phyloP scores from a whole-genome alignment of 257 asterid species.

The Dorcoceras hygrometricum region DNA sequence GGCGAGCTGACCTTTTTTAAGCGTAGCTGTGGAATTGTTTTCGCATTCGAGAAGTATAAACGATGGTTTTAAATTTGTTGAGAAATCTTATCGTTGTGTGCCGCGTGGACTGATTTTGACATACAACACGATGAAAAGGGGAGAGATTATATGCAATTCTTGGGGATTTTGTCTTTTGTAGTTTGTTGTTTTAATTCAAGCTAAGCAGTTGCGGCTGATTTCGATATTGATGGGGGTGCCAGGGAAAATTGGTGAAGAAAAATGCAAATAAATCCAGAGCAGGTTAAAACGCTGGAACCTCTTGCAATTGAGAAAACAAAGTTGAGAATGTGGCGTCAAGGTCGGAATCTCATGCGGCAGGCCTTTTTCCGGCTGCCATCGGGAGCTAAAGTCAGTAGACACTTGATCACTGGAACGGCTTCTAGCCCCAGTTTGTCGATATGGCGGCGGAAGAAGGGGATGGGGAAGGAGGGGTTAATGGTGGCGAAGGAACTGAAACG shows the following conservation, averaged over 20 bases:
- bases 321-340: constrained; percentile 43
- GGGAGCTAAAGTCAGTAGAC: constrained; percentile 19
- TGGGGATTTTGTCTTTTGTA: neutral
- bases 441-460: constrained; percentile 97
- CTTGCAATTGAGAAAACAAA: neutral
- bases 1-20: too few species aligned
- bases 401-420: constrained; percentile 37
- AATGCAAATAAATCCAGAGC: too few species aligned
- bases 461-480: constrained; percentile 88
- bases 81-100: neutral
- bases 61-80: neutral
- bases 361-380: constrained; percentile 23
- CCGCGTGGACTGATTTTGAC: neutral
- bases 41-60: too few species aligned
- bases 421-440: constrained; percentile 68
- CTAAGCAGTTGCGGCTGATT: too few species aligned
- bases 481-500: constrained; percentile 94
- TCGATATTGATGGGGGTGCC: too few species aligned
- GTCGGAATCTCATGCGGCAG: constrained; percentile 34
- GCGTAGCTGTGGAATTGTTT: too few species aligned
- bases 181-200: neutral
- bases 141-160: neutral
- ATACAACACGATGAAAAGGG: neutral
- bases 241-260: too few species aligned
- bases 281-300: neutral